A percentile compares a stretch with the other conserved stretches of the same genome.
These are phyloP conservation scores for Saturnispora bothae DNA, from an alignment of 805 yeast species.

Conservation along the genomic window DNA sequence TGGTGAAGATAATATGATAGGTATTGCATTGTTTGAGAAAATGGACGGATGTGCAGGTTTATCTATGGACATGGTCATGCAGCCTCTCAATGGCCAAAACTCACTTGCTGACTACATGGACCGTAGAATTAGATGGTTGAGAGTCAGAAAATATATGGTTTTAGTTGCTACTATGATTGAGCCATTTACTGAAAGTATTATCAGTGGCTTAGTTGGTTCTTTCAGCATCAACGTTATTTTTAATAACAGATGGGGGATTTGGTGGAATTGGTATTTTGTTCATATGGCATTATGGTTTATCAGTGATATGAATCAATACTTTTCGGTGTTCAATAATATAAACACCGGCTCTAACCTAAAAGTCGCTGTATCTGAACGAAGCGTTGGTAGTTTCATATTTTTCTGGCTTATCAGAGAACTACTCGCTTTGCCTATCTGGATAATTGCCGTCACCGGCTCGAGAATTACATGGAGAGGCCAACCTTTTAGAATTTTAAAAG, in stretches of 20 bases:
- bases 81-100: conserved; percentile 46
- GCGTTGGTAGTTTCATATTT: conserved; percentile 19
- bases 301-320: conserved; percentile 53
- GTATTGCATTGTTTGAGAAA: conserved; percentile 69
- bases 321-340: conserved; percentile 28
- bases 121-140: conserved; percentile 73
- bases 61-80: conserved; percentile 70
- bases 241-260: conserved; percentile 15
- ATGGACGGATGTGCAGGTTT: conserved; percentile 62
- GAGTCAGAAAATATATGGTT: conserved; percentile 84
- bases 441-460: conserved; percentile 67
- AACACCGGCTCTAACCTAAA: conserved; percentile 1
- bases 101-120: conserved; percentile 43
- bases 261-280: conserved; percentile 29
- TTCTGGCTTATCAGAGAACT: conserved; percentile 63
- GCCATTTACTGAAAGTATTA: conserved; percentile 72
- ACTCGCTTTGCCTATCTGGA: conserved; percentile 78
- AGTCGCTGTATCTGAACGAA: background rate
- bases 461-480: conserved; percentile 71
- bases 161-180: conserved; percentile 73
- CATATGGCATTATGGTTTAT: conserved; percentile 56
- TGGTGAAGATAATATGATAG: conserved; percentile 92
- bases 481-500: conserved; percentile 62
- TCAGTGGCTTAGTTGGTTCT: conserved; percentile 59
- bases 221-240: conserved; percentile 43